Base-by-base conservation (phyloP, 805 yeast genomes). In the Ogataea trehaloabstinens region DNA sequence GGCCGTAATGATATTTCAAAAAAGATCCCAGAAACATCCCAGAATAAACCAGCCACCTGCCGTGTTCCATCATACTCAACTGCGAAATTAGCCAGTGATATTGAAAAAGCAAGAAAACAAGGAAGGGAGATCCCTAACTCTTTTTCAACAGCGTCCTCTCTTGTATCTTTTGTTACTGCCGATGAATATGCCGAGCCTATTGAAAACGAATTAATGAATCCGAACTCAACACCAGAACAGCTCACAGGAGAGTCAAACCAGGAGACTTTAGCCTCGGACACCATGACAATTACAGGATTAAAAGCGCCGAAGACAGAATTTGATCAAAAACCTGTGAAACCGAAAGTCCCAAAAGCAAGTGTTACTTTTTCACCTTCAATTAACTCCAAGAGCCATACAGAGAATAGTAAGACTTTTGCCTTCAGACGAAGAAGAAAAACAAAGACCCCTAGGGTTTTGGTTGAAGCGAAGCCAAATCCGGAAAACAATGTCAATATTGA, bases 141-240 rank as follows among this genome's bases (percentile, higher is more conserved):
- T 12, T 34, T 34, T 3, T 35, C 43, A 8, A 10, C 43, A 10
- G 17, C 27, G 11, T 40, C 40, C 2, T 52, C 58, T 8, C 19
- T 19, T n/a, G 29, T 28, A 0, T 52, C 58, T 7, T 55, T 44
- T 41, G 56, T 55, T n/a, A 53, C 60, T 0, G 60, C 59, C 3
- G 39, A 45, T 15, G 58, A 53, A 25, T 38, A 19, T 15, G 24
- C 35, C 4, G 35, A 34, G 3, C 5, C 13, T 15, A 4, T n/a
- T 13, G 30, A 31, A 16, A 28, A 13, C 7, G 27, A 29, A 5
- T 18, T 19, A 7, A 22, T 8, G 12, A 17, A 10, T 11, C 22
- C 33, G 16, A 15, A n/a, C 6, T 7, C 29, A 11, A 12, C 20
- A 15, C n/a, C 6, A 12, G 20, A 15, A 13, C 19, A 15, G 19